Evolutionary conservation across 2,329 filamentous ascomycete genomes (phyloP).

Genomic region (Neospermospora avenae): DNA sequence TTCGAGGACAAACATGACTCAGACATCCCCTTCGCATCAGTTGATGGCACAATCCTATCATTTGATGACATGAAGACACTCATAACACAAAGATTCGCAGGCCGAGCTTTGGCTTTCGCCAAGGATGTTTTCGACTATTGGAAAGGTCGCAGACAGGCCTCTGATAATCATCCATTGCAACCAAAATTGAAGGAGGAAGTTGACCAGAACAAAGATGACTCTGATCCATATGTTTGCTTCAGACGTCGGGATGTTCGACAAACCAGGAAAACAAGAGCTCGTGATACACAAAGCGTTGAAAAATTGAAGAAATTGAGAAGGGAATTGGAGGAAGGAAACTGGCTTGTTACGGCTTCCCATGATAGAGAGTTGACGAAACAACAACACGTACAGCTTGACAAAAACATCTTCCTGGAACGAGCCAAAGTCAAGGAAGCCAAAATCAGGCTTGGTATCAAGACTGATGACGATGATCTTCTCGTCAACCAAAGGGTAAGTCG

Average conservation of each 20-base stretch:
- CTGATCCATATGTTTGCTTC: constrained; percentile 98
- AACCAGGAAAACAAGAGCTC: constrained; percentile 88
- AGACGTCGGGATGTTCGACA: constrained; percentile 89
- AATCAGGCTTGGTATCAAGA: constrained; percentile 82
- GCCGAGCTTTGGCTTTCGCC: constrained; percentile 53
- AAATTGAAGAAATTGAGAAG: constrained; percentile 88
- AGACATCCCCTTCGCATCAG: constrained; percentile 82
- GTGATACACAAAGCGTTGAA: constrained; percentile 91
- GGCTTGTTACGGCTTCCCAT: constrained; percentile 73
- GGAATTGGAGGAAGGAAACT: constrained; percentile 85
- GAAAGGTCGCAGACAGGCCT: constrained; percentile 66
- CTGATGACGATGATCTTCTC: constrained; percentile 87
- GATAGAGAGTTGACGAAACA: constrained; percentile 77
- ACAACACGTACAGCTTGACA: constrained; percentile 72
- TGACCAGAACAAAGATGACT: constrained; percentile 89
- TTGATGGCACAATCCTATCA: constrained; percentile 81
- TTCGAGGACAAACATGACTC: constrained; percentile 84
- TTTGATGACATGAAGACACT: constrained; percentile 74
- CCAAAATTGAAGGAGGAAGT: constrained; percentile 88
- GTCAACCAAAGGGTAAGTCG: constrained; percentile 83
- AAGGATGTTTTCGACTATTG: constrained; percentile 88
- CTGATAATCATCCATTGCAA: constrained; percentile 70
- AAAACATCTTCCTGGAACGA: constrained; percentile 78
- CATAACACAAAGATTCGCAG: constrained; percentile 49
- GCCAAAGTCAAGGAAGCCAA: constrained; percentile 83